Evolutionary conservation across 2,329 filamentous ascomycete genomes (phyloP), one percentile per base, ranked within the genome.

Genomic region (Cordyceps militaris): DNA sequence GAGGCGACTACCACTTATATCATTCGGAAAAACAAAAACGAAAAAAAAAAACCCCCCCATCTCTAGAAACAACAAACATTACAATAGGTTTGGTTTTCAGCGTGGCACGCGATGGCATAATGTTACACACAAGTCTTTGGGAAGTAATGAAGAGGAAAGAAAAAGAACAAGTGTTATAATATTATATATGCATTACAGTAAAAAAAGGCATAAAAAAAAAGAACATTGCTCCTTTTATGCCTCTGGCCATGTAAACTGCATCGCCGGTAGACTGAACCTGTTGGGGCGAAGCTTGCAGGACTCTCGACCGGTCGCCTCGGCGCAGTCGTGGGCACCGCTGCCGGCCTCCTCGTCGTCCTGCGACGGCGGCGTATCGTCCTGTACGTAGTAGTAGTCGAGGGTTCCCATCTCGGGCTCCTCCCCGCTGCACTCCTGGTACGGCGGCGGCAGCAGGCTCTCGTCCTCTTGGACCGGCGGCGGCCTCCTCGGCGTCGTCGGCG

Each of bases 251-350:
- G 60, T 36, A 30, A 61, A 67, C 26, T 61, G 62, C 14, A 70
- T 30, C 23, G 57, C 67, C 2, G 69, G 69, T 10, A 71, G 63
- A 43, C 69, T 71, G 36, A 28, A 21, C 11, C 50, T 43, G 19
- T 23, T 21, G 11, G 1, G 10, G 7, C 48, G 13, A 5, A 14
- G 11, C 11, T n/a, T 53, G 9, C 3, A 23, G 3, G 36, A 9
- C 11, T n/a, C 4, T 4, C 9, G 6, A 3, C n/a, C 14, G 14
- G 11, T 19, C 16, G 8, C n/a, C 11, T 47, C 30, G 21, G 1
- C 36, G 4, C 21, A 16, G 26, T 46, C 42, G 2, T 9, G n/a
- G n/a, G n/a, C 30, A 4, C 19, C 30, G 7, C 7, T 3, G 1
- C 23, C 5, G 14, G 9, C 40, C 1, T 34, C n/a, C 24, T 34